Evolutionary conservation across 345 rosid species (phyloP), one percentile per base, ranked within the genome.

Genomic region (Excoecaria cochinchinensis): DNA sequence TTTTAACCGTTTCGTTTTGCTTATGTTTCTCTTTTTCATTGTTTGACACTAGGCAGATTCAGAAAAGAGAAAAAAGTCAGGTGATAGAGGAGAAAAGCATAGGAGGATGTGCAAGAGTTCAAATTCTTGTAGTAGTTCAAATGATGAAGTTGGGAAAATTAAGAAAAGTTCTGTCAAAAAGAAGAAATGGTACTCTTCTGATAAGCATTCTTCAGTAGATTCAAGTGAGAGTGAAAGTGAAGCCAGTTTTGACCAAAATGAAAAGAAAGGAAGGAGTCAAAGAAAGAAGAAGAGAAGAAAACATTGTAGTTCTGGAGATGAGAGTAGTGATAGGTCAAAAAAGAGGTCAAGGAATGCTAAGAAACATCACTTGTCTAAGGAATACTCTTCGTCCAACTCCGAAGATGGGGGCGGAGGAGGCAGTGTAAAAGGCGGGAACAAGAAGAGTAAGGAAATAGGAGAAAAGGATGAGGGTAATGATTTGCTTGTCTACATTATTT

Each of bases 121-220:
- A 5, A 74, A 52, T 40, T 79, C 59, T 58, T 39, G 74, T 47
- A 61, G 69, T 31, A 81, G 82, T 51, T 84, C 87, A 0, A 91
- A 91, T 72, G 91, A 87, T 75, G 89, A 81, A 73, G 79, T 85
- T 42, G 78, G 77, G 72, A 87, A 66, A 80, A 79, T 88, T 69
- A 79, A 51, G 60, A 87, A 81, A 74, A 70, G 84, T 4, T 81
- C 90, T 44, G 80, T 85, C 67, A 72, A 61, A 58, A 84, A 74
- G 77, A 90, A 89, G 85, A 89, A 91, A 51, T 91, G 94, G 93
- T 82, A 87, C 76, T 88, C 92, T 0, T 80, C 89, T 1, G 92
- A 86, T 17, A 91, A 87, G 72, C 19, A 70, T 66, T 86, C 87
- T 0, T 82, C 83, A 8, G 72, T 39, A 68, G 15, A 71, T 46